These are phyloP conservation scores for Blastomyces silverae DNA, from an alignment of 2,329 filamentous ascomycete species.

Conservation along the genomic window DNA sequence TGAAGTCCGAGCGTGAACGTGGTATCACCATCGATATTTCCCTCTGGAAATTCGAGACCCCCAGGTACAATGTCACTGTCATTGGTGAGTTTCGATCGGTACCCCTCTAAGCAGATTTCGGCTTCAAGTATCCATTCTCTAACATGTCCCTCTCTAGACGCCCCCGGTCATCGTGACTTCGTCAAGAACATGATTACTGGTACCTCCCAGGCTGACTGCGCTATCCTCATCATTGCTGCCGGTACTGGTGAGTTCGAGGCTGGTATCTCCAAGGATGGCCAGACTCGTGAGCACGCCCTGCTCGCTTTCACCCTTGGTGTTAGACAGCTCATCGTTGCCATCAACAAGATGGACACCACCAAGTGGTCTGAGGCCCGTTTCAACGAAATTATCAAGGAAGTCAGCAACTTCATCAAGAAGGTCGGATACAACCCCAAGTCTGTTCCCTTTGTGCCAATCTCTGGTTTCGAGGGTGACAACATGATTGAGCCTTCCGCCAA, in stretches of 20 bases:
- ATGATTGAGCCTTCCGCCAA: slow-evolving; percentile 86
- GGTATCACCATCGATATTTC: slow-evolving; percentile 99
- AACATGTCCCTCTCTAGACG: slow-evolving; percentile 51
- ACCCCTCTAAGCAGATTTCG: not conserved
- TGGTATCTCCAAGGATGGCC: slow-evolving; percentile 99
- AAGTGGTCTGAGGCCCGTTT: slow-evolving; percentile 96
- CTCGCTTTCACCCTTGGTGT: slow-evolving; percentile 99
- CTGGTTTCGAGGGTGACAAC: slow-evolving; percentile 99
- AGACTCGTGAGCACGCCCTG: slow-evolving; percentile 99
- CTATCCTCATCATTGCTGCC: slow-evolving; percentile 99
- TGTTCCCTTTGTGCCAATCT: slow-evolving; percentile 99
- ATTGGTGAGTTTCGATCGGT: slow-evolving; percentile 59
- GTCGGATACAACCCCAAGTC: slow-evolving; percentile 99
- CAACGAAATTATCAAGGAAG: slow-evolving; percentile 99
- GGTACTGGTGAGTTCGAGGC: slow-evolving; percentile 99
- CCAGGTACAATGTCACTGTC: slow-evolving; percentile 96
- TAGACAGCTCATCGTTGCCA: slow-evolving; percentile 99
- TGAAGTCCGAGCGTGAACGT: slow-evolving; percentile 99
- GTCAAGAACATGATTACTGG: slow-evolving; percentile 99
- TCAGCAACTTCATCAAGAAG: slow-evolving; percentile 99
- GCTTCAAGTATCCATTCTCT: slow-evolving; percentile 15
- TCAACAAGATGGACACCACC: slow-evolving; percentile 99
- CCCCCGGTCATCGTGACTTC: slow-evolving; percentile 99
- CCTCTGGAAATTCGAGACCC: slow-evolving; percentile 99
- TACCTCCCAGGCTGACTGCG: slow-evolving; percentile 99